A percentile compares a stretch with the other conserved stretches of the same genome.
These are phyloP conservation scores for Lepidium aucheri DNA, from an alignment of 345 rosid genomes.

Conservation along the genomic window DNA sequence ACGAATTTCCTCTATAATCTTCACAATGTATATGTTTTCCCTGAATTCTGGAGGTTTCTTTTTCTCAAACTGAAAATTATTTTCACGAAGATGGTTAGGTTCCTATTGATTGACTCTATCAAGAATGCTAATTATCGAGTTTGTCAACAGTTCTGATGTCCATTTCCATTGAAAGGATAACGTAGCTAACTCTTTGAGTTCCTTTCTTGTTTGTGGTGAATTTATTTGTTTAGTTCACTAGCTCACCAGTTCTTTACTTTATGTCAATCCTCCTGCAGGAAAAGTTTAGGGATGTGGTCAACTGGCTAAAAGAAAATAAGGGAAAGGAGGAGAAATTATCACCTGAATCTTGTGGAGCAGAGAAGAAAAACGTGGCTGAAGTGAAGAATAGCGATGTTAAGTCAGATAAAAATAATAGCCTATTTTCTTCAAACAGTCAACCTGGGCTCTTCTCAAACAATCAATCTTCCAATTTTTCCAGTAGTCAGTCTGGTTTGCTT, in stretches of 20 bases:
- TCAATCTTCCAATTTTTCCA: slow-evolving; percentile 14
- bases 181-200: background rate
- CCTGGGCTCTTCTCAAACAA: slow-evolving; percentile 24
- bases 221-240: background rate
- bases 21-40: background rate
- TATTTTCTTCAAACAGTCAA: slow-evolving; percentile 10
- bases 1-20: background rate
- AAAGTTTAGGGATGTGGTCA: slow-evolving; percentile 78
- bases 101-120: background rate
- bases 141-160: background rate
- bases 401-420: slow-evolving; percentile 14
- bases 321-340: slow-evolving; percentile 38
- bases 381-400: slow-evolving; percentile 33
- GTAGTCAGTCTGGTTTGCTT: slow-evolving; percentile 24
- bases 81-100: background rate
- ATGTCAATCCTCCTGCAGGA: slow-evolving; percentile 36
- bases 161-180: background rate
- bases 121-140: background rate
- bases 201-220: background rate
- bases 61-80: background rate
- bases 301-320: slow-evolving; percentile 72
- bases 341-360: slow-evolving; percentile 35
- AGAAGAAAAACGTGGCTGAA: slow-evolving; percentile 37
- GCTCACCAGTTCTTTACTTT: background rate
- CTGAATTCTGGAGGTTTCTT: background rate